These are phyloP conservation scores for Mortierella sp. DNA, from an alignment of 371 early-diverging fungal species.

Conservation along the genomic window DNA sequence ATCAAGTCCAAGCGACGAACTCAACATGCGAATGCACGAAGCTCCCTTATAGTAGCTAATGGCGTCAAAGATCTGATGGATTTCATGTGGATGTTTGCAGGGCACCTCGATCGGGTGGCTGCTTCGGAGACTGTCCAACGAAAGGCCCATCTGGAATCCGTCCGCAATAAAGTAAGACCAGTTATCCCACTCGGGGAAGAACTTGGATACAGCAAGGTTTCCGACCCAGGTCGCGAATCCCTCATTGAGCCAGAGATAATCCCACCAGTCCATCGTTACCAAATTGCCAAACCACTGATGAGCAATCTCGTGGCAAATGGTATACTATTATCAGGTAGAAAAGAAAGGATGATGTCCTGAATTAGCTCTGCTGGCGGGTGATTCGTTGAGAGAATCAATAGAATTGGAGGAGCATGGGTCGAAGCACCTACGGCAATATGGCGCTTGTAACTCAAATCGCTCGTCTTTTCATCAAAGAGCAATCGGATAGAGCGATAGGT, in stretches of 20 bases:
- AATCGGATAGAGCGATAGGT: constrained; percentile 87
- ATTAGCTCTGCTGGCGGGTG: background rate
- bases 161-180: constrained; percentile 84
- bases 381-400: background rate
- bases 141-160: constrained; percentile 78
- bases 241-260: constrained; percentile 95
- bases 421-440: constrained; percentile 66
- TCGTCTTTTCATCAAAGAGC: constrained; percentile 77
- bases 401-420: background rate
- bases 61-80: constrained; percentile 82
- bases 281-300: constrained; percentile 97
- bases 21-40: constrained; percentile 91
- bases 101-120: constrained; percentile 89
- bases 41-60: constrained; percentile 92
- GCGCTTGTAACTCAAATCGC: constrained; percentile 76
- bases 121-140: constrained; percentile 79
- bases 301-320: constrained; percentile 93
- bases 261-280: constrained; percentile 94
- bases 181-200: constrained; percentile 83
- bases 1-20: constrained; percentile 65
- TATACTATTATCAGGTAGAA: constrained; percentile 56
- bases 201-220: constrained; percentile 79
- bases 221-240: constrained; percentile 96
- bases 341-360: background rate
- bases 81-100: constrained; percentile 82